Evolutionary conservation across 2,329 filamentous ascomycete genomes (phyloP), one percentile per base, ranked within the genome.

Genomic region (Colletotrichum abscissum): DNA sequence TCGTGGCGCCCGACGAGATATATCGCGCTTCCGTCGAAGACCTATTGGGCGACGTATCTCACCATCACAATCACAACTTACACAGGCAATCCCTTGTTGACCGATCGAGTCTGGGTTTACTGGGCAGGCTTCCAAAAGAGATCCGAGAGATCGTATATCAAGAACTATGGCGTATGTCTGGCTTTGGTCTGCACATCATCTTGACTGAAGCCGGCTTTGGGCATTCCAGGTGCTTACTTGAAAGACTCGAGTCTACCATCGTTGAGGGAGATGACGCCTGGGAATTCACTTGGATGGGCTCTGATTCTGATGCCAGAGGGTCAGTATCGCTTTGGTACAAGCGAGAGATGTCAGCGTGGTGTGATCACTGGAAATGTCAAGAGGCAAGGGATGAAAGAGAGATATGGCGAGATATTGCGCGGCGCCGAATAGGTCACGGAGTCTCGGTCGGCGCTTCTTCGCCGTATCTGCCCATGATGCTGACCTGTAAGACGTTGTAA

Each of bases 341-440:
- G 54, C 70, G 70, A 5, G 67, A 73, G 60, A 73, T 65, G 55
- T 73, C 70, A 33, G 56, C 54, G 0, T 73, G 70, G 67, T 69
- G 70, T 9, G 70, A 73, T 38, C 70, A 70, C 33, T 73, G 66
- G 70, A 69, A 54, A 56, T 73, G 66, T n/a, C 60, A 73, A 8
- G 70, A 70, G 33, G 60, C 66, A n/a, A 56, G 59, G 9, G 66
- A 70, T 9, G 59, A 69, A 28, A 55, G 49, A 3, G 59, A 69
- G 33, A 65, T 65, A 6, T 73, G 66, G 70, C 60, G 55, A 19
- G 33, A 42, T 4, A 60, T 73, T 11, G 42, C 42, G 38, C 59
- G 55, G 12, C 26, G 70, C 4, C 54, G 49, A n/a, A 24, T 26
- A 1, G n/a, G 55, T 19, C 26, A 26, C 24, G 35, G 59, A 22